phyloP scores from a whole-genome alignment of 352 stramenopile species.

The Globisporangium takayamanum region DNA sequence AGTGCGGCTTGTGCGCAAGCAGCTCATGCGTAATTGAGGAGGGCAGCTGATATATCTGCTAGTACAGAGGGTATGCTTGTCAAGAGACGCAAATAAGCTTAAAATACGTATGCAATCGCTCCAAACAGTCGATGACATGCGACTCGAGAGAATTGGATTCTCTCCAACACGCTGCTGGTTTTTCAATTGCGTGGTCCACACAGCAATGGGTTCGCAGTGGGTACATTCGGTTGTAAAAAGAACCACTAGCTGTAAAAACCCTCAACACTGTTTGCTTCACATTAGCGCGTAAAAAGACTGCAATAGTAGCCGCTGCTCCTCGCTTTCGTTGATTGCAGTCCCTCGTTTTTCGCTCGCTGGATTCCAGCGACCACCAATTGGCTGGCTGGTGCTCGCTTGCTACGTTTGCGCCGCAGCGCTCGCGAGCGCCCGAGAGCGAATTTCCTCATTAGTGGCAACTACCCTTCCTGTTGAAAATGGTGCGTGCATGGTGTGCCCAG shows the following conservation, averaged over 20 bases:
- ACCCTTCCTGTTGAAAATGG: conserved; percentile 22
- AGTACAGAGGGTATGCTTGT: neutral
- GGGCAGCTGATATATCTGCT: no score
- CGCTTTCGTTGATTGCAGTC: neutral
- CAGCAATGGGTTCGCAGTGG: conserved; percentile 6
- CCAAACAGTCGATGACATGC: neutral
- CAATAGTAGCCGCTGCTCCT: neutral
- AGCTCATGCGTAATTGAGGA: no score
- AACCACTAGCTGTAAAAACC: conserved; percentile 1
- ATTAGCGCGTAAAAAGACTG: neutral
- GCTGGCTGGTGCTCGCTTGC: conserved; percentile 3
- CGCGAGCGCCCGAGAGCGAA: neutral
- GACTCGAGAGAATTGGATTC: neutral
- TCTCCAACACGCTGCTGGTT: neutral
- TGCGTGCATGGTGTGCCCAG: conserved; percentile 4
- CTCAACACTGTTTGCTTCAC: neutral
- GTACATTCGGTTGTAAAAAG: neutral
- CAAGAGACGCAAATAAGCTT: neutral
- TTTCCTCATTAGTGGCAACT: conserved; percentile 20
- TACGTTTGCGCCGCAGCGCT: neutral
- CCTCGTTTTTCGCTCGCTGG: neutral
- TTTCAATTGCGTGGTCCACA: neutral
- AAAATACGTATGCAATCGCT: no score
- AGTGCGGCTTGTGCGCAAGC: no score
- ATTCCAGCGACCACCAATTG: neutral